Evolutionary conservation across 495 filamentous ascomycete genomes (phyloP).

Genomic region (Choiromyces venosus): DNA sequence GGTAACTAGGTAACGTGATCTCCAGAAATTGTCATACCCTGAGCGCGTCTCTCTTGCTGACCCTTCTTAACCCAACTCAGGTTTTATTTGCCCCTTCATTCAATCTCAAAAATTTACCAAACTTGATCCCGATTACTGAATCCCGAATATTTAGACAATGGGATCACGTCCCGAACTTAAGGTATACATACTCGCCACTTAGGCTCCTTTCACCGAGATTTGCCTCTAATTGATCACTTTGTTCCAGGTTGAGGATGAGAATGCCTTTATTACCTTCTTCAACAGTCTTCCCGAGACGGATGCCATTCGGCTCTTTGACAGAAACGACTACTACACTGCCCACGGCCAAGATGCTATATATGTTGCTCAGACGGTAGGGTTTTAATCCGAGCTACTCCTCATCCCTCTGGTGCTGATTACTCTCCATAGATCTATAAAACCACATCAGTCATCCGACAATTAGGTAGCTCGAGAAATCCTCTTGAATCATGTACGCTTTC

Average conservation of each 20-base stretch:
- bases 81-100: not conserved
- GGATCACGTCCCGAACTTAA: slow-evolving; percentile 87
- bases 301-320: slow-evolving; percentile 9
- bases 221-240: slow-evolving; percentile 8
- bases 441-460: slow-evolving; percentile 84
- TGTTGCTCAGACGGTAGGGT: slow-evolving; percentile 70
- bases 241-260: slow-evolving; percentile 86
- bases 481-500: slow-evolving; percentile 91
- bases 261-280: slow-evolving; percentile 92
- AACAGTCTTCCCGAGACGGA: slow-evolving; percentile 70
- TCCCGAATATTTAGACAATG: slow-evolving; percentile 52
- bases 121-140: slow-evolving; percentile 1
- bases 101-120: slow-evolving; percentile 20
- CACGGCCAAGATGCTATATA: slow-evolving; percentile 90
- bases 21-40: not conserved
- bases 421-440: slow-evolving; percentile 80
- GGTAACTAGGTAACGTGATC: slow-evolving; percentile 12
- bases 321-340: slow-evolving; percentile 50
- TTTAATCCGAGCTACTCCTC: not conserved
- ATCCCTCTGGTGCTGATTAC: slow-evolving; percentile 6
- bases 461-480: slow-evolving; percentile 73
- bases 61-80: slow-evolving; percentile 5
- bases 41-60: slow-evolving; percentile 18
- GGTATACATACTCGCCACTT: slow-evolving; percentile 47
- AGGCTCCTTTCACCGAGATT: not conserved